Base-by-base conservation (phyloP, 116 monocot species). In the Papilionanthe hybrid region DNA sequence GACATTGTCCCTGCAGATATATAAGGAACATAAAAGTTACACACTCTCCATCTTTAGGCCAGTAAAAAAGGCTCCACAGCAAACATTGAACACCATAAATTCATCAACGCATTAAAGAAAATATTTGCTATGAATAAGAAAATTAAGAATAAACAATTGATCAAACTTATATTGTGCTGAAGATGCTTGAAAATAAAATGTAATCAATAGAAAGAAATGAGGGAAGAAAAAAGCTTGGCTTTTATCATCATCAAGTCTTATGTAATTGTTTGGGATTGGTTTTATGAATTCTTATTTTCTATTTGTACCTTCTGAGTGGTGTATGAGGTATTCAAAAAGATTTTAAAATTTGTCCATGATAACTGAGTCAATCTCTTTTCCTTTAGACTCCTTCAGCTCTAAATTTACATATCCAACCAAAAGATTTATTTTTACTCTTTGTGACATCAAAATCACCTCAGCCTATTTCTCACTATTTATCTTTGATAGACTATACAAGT, bases 1-100 rank as follows among this genome's bases (percentile, higher is more conserved):
- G 79, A 77, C 85, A 86, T 81, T 88, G 87, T 72, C 92, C 97
- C 97, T 94, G 82, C 10, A 82, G 17, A 91, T 78, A 57, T 73
- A 43, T 9, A 73, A 8, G 9, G n/a, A 73, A 73, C 44, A 44
- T 11, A 5, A 19, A 73, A 12, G 44, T 42, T 73, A 11, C 1
- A 0, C 73, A 73, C 6, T 44, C 5, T 72, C 44, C 44, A 73
- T n/a, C 6, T 20, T 22, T 7, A 42, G 0, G 0, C 7, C 13
- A 73, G 37, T 13, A 71, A 71, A 15, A n/a, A 32, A 71, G 17
- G 37, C 32, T 71, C 37, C 63, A 71, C 10, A 71, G 41, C 32
- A 71, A 0, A 5, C 37, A 37, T 71, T 71, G 37, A 17, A 32
- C 4, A 71, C 27, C 71, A 32, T 71, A 32, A 29, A 71, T 71